Base-by-base conservation (phyloP, 768 basidiomycete genomes). In the Postia placenta region DNA sequence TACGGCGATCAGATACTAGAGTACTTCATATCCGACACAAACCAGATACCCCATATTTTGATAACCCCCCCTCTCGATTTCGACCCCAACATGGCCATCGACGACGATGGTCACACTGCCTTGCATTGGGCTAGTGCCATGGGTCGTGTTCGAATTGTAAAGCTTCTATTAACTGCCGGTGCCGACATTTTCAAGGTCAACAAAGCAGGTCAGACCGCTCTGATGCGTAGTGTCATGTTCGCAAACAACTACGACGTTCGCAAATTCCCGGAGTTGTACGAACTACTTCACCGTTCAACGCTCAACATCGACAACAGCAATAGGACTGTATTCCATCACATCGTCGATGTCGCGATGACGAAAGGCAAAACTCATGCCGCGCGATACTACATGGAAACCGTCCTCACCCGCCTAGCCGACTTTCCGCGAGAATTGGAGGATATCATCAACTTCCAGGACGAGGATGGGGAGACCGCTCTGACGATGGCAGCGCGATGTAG, bases 191-290 rank as follows among this genome's bases (percentile, higher is more conserved):
- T 95, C 75, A 85, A 88, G 56, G 92, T 94, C 55, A 99, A 98
- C 71, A 90, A 87, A 61, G 81, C 92, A 11, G 96, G 96, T 2
- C 96, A 98, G 67, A 98, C 96, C 12, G 87, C 95, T 1, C 71
- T 99, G 37, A 99, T 99, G 96, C 90, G 96, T 14, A 87, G 86
- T 60, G 96, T 99, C 59, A 98, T 98, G 95, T 99, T 98, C 66
- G 91, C 92, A 43, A 99, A 99, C 68, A 99, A 98, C 65, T 99
- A 99, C 64, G 96, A 99, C 66, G 88, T 98, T 41, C 89, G 96
- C 56, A 99, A 99, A 67, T 99, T 99, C 60, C 92, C 93, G 2
- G 95, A 98, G 65, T 74, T 99, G 15, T 97, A 96, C 68, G 94
- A 98, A 64, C 79, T 99, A 12, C 69, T 99, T 28, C 96, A 98